Base-by-base conservation (phyloP, 1,139 yeast species). In the Oligophagozyma castellii region DNA sequence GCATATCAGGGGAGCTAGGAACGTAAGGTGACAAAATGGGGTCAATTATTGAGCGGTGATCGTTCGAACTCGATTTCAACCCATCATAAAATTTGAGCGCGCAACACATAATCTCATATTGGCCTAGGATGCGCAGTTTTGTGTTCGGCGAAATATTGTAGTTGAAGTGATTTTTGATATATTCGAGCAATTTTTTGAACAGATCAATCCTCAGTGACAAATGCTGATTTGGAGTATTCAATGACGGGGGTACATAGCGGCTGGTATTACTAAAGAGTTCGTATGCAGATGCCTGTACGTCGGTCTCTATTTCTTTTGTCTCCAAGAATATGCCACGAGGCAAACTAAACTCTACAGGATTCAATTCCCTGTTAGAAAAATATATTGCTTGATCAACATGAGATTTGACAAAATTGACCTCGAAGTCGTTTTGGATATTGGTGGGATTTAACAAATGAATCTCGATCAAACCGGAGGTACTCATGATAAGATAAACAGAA, bases 311-410 rank as follows among this genome's bases (percentile, higher is more conserved):
- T 3, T 57, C 57, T 5, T 58, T 58, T 2, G 48, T 41, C 8
- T 61, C 55, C 30, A 53, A 41, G 2, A 43, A 47, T 5, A 44
- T 43, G 18, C 56, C 61, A 11, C 54, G 43, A 11, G 65, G 56
- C 25, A 67, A 48, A 40, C 68, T 65, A 49, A 81, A 83, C 24
- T 71, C 69, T 16, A 84, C 47, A 34, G 69, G 78, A 28, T 58
- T 70, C 43, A 30, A 44, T 19, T 32, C 30, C 12, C 44, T 50
- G 4, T 48, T 47, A 2, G 58, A 53, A 31, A 61, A 60, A 43
- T 73, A 77, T 1, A 84, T 69, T 0, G 83, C 93, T 51, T 84
- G 95, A 42, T 78, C 92, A 16, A 84, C 67, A 39, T 73, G 83
- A 0, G 83, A 67, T 46, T 75, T 76, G 26, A 76, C 61, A 32